Evolutionary conservation across 1,139 yeast genomes (phyloP).

Genomic region (Schwanniomyces etchellsii): DNA sequence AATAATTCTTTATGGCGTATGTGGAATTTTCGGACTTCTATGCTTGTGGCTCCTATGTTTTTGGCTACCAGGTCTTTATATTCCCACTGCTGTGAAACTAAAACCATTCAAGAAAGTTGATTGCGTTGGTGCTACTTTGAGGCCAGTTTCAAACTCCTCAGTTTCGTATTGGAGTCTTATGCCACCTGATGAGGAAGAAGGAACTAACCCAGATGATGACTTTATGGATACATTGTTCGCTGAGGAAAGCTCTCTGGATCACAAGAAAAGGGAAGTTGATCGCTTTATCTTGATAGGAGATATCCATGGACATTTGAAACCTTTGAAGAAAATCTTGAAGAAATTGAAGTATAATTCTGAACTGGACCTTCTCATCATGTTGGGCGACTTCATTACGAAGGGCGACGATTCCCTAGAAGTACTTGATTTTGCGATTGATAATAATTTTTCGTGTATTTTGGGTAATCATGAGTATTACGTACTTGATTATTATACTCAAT

Average conservation of each 20-base stretch:
- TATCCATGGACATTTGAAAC: constrained; percentile 71
- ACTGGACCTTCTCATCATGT: constrained; percentile 56
- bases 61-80: not conserved
- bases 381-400: constrained; percentile 84
- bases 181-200: no score
- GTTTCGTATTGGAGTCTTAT: no score
- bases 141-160: not conserved
- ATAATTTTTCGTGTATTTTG: constrained; percentile 64
- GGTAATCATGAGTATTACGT: constrained; percentile 85
- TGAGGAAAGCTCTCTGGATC: not conserved
- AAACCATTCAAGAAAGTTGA: constrained; percentile 1
- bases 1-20: not conserved
- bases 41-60: not conserved
- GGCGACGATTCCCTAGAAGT: constrained; percentile 75
- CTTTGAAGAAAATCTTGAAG: constrained; percentile 46
- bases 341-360: constrained; percentile 37
- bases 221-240: no score
- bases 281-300: constrained; percentile 76
- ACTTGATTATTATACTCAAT: constrained; percentile 53
- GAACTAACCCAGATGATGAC: no score
- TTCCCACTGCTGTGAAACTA: not conserved
- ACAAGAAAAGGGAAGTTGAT: constrained; percentile 13
- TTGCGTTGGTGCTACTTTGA: constrained; percentile 4
- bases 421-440: constrained; percentile 57
- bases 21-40: not conserved